Evolutionary conservation across 257 asterid species (phyloP).

Genomic region (Forsythia viridissima): DNA sequence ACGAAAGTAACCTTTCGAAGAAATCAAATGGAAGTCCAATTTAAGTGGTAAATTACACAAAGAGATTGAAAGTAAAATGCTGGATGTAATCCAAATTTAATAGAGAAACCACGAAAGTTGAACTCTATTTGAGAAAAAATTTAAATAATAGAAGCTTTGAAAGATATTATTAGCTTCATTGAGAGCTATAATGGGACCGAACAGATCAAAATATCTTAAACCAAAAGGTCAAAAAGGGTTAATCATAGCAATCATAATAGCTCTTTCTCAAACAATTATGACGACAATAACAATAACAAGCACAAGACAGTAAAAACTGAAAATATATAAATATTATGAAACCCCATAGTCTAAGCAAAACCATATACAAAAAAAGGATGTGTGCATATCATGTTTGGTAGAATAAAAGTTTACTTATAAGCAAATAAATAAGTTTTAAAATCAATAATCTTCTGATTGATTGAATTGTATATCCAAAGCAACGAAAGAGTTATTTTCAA

Average conservation of each 20-base stretch:
- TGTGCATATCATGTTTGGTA: background rate
- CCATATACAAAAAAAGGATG: background rate
- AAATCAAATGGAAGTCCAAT: background rate
- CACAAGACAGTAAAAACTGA: background rate
- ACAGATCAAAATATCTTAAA: slow-evolving; percentile 2
- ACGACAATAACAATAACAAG: background rate
- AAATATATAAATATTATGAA: background rate
- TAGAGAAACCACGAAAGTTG: background rate
- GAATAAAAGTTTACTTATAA: background rate
- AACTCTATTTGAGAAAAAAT: background rate
- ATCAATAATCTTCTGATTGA: background rate
- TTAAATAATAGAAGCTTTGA: background rate
- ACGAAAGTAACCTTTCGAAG: background rate
- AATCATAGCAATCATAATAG: background rate
- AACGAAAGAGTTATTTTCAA: background rate
- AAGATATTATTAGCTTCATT: background rate
- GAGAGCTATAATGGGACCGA: slow-evolving; percentile 8
- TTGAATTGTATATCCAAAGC: background rate
- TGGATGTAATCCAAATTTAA: background rate
- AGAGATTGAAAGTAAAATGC: background rate
- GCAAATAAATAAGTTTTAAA: background rate
- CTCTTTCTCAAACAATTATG: background rate
- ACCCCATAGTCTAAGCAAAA: background rate
- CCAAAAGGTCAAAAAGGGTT: slow-evolving; percentile 15
- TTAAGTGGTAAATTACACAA: background rate